Evolutionary conservation across 192 early-diverging fungal genomes (phyloP), one percentile per base, ranked within the genome.

Genomic region (Umbelopsis sp.): DNA sequence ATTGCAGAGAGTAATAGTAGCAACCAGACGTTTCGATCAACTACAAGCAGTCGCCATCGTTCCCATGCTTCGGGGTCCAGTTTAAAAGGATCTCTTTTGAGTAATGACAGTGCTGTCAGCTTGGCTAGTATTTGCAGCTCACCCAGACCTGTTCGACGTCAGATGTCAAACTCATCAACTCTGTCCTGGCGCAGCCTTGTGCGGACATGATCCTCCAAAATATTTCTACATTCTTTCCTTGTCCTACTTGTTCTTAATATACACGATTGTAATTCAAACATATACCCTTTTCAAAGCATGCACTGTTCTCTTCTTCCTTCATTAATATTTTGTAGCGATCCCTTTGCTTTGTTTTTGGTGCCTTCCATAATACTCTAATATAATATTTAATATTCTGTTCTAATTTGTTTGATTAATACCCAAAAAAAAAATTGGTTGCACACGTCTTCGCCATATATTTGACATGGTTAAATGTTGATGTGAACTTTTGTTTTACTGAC

Each of bases 1-100:
- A 74, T 69, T 3, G 72, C 54, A n/a, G 70, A 71, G 5, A 26
- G 24, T 43, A 43, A 14, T 14, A 62, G 56, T 31, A 34, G 26
- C 10, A 17, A 16, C 31, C 56, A 34, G 0, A 32, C 56, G 4
- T 36, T 20, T 21, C 0, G n/a, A 49, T 49, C 47, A n/a, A 17
- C 47, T 5, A 16, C 47, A 4, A 49, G 47, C 47, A 49, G 47
- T 34, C 29, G 56, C 4, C 31, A 62, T 17, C 29, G 47, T 5
- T 49, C 47, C 47, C 8, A 49, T 49, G 47, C 56, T 4, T 62
- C 56, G 34, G 29, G 56, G 1, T 62, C 56, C 10, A 62, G 56
- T 34, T n/a, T 62, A 2, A 62, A 62, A 32, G 56, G 56, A 17
- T 62, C 56, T n/a, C 16, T 62, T 10, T 34, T 26, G 26, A 62